Percentiles rank a stretch among this genome's conserved stretches.
These are phyloP conservation scores for Tolypocladium tropicale DNA, from an alignment of 2,329 filamentous ascomycete genomes.

Conservation along the genomic window DNA sequence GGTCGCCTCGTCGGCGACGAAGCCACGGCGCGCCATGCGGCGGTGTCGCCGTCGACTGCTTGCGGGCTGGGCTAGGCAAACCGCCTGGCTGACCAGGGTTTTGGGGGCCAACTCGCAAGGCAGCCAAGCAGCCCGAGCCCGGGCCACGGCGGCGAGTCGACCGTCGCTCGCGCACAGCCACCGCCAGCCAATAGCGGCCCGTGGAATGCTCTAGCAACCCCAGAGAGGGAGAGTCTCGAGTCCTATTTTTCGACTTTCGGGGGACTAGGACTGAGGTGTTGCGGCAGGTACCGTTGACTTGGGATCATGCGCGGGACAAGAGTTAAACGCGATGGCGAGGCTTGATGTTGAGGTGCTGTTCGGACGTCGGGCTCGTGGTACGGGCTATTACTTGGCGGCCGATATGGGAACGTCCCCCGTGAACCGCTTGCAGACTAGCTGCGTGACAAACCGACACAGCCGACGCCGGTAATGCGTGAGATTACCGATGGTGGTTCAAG, in stretches of 20 bases:
- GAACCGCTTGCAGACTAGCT: background rate
- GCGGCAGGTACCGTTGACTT: background rate
- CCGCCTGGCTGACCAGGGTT: conserved; percentile 1
- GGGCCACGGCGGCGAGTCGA: background rate
- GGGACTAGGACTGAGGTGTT: background rate
- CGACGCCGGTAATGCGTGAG: background rate
- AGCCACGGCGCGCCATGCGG: background rate
- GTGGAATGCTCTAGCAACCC: background rate
- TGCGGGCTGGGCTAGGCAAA: background rate
- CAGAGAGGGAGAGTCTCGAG: background rate
- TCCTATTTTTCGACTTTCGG: background rate
- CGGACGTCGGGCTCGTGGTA: no score
- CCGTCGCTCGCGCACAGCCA: background rate
- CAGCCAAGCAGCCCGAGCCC: background rate
- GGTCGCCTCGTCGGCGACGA: background rate
- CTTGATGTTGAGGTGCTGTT: no score
- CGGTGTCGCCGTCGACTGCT: background rate
- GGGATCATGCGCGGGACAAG: no score
- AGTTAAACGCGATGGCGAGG: no score
- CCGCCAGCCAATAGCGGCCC: background rate
- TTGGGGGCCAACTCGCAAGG: background rate
- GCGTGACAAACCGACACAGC: background rate
- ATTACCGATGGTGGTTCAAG: background rate
- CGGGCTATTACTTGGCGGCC: background rate
- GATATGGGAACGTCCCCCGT: background rate